A percentile compares a stretch with the other conserved stretches of the same genome.
These are phyloP conservation scores for Colletotrichum echinochloae DNA, from an alignment of 2,329 filamentous ascomycete genomes.

Conservation along the genomic window DNA sequence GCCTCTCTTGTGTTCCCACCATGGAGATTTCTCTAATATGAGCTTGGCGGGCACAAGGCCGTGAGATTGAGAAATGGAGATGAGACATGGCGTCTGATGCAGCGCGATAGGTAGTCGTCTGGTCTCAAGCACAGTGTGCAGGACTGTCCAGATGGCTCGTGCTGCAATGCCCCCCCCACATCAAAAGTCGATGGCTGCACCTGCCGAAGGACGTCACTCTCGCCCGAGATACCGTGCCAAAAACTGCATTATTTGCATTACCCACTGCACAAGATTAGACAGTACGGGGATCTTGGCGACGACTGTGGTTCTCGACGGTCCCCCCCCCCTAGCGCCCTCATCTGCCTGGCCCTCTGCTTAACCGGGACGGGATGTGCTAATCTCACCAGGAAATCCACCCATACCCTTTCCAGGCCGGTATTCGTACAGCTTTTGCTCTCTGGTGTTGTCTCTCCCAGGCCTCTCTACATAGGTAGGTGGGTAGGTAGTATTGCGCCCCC, in stretches of 20 bases:
- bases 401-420: constrained; percentile 45
- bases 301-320: constrained; percentile 43
- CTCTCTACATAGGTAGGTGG: too few relatives aligned
- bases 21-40: constrained; percentile 40
- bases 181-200: constrained; percentile 4
- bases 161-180: constrained; percentile 7
- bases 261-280: constrained; percentile 7
- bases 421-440: not conserved
- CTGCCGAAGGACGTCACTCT: constrained; percentile 15
- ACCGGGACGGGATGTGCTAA: constrained; percentile 51
- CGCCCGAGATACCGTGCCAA: constrained; percentile 6
- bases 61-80: constrained; percentile 33
- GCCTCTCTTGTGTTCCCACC: constrained; percentile 38
- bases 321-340: constrained; percentile 48
- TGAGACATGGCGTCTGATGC: constrained; percentile 41
- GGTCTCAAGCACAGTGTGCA: constrained; percentile 34
- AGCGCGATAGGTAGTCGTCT: constrained; percentile 39
- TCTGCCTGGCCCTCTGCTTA: constrained; percentile 40
- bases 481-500: too few relatives aligned
- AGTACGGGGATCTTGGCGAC: accelerated
- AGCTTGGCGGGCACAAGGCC: constrained; percentile 29
- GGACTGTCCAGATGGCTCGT: constrained; percentile 1
- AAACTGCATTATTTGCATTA: constrained; percentile 28
- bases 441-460: constrained; percentile 8
- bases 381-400: constrained; percentile 55